Evolutionary conservation across 768 basidiomycete species (phyloP).

Genomic region (Suillus plorans): DNA sequence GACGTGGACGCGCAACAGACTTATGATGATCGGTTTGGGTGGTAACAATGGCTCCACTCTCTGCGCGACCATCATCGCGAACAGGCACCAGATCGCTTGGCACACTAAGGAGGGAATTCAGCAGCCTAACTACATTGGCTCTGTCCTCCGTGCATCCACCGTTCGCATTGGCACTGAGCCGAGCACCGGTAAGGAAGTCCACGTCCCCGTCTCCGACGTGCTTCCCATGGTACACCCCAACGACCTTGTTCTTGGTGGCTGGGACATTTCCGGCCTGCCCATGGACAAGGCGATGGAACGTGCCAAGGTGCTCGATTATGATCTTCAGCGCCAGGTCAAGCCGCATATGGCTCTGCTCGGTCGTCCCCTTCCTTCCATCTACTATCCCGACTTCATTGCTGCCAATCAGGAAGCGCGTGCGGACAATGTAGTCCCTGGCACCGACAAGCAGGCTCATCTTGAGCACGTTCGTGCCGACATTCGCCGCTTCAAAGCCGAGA

Average conservation of each 20-base stretch:
- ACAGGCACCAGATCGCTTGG: slow-evolving; percentile 93
- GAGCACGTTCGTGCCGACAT: slow-evolving; percentile 93
- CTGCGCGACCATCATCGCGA: slow-evolving; percentile 92
- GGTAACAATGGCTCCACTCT: slow-evolving; percentile 98
- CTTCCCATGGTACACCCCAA: slow-evolving; percentile 98
- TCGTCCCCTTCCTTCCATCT: slow-evolving; percentile 89
- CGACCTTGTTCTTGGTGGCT: slow-evolving; percentile 95
- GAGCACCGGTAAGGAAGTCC: slow-evolving; percentile 80
- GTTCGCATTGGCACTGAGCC: slow-evolving; percentile 86
- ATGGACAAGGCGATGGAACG: slow-evolving; percentile 94
- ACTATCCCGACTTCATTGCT: slow-evolving; percentile 97
- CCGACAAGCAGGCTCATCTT: slow-evolving; percentile 87
- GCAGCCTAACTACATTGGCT: slow-evolving; percentile 97
- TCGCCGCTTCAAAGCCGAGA: slow-evolving; percentile 82
- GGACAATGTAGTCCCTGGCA: slow-evolving; percentile 86
- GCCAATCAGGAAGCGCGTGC: slow-evolving; percentile 97
- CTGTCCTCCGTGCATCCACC: slow-evolving; percentile 93
- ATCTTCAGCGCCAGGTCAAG: slow-evolving; percentile 92
- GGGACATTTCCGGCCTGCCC: slow-evolving; percentile 88
- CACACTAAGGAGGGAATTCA: slow-evolving; percentile 89
- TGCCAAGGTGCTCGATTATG: slow-evolving; percentile 91
- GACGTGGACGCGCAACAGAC: slow-evolving; percentile 41
- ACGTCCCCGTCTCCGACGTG: slow-evolving; percentile 89
- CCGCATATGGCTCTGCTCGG: slow-evolving; percentile 81
- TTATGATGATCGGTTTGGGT: slow-evolving; percentile 96